Percentiles rank a stretch among this genome's conserved stretches.
These are phyloP conservation scores for Cercospora brassicicola DNA, from an alignment of 2,329 filamentous ascomycete species.

Conservation along the genomic window DNA sequence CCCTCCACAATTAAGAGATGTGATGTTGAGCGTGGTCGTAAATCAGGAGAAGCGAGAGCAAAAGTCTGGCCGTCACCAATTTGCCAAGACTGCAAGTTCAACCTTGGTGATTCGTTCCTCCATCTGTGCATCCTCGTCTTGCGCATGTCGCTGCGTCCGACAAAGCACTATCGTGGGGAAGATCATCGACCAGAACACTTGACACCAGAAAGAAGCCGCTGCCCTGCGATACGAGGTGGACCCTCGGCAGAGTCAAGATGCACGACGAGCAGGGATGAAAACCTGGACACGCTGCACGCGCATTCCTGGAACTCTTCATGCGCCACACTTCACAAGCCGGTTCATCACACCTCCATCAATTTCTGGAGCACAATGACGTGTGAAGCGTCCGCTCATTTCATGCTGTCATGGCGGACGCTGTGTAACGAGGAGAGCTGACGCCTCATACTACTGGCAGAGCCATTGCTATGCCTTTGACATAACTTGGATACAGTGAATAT, in stretches of 20 bases:
- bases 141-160: too few species aligned
- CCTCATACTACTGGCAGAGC: background rate
- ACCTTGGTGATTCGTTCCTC: background rate
- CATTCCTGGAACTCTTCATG: constrained; percentile 6
- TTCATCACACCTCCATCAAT: constrained; percentile 12
- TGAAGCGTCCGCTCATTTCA: background rate
- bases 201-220: too few species aligned
- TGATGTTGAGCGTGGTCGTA: too few species aligned
- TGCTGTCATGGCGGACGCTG: constrained; percentile 14
- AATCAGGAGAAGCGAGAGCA: background rate
- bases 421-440: constrained; percentile 18
- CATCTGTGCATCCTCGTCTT: too few species aligned
- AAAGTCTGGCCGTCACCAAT: background rate
- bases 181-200: background rate
- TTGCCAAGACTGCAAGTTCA: background rate
- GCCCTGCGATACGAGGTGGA: background rate
- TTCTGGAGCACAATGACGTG: constrained; percentile 20
- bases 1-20: too few species aligned
- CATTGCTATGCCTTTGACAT: background rate
- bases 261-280: constrained; percentile 14
- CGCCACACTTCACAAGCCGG: constrained; percentile 15
- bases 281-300: constrained; percentile 9
- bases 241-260: background rate
- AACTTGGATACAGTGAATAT: constrained; percentile 7
- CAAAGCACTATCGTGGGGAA: background rate